phyloP scores from a whole-genome alignment of 2,329 filamentous ascomycete species.

The Beauveria sp. region DNA sequence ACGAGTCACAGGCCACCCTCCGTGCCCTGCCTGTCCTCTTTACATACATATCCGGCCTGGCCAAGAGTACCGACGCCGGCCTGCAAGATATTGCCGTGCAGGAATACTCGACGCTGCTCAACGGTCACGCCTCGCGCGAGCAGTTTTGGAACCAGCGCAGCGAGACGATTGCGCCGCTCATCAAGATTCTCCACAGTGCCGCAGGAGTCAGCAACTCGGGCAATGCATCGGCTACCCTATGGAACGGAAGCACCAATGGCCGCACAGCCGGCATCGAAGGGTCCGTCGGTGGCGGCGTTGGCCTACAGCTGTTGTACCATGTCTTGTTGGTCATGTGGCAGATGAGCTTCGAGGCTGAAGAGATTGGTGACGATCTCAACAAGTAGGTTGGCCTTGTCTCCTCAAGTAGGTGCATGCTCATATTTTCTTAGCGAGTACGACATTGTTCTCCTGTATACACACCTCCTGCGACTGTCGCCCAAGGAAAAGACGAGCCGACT shows the following conservation, averaged over 20 bases:
- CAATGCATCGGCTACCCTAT: constrained; percentile 51
- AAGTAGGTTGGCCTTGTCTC: constrained; percentile 51
- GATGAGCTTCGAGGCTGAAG: constrained; percentile 83
- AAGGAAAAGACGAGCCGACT: constrained; percentile 97
- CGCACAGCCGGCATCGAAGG: constrained; percentile 57
- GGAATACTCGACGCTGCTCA: constrained; percentile 77
- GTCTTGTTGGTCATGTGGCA: constrained; percentile 93
- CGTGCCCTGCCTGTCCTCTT: constrained; percentile 76
- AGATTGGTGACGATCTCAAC: constrained; percentile 68
- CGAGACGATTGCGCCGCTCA: constrained; percentile 74
- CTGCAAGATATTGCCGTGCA: constrained; percentile 94
- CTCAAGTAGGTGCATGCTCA: constrained; percentile 13
- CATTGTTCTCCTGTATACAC: constrained; percentile 83
- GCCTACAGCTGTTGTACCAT: constrained; percentile 88
- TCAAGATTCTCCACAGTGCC: constrained; percentile 74
- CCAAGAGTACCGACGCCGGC: constrained; percentile 78
- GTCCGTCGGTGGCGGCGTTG: constrained; percentile 69
- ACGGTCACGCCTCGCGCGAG: constrained; percentile 63
- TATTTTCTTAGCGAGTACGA: constrained; percentile 69
- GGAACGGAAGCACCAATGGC: constrained; percentile 46
- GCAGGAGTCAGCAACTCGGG: constrained; percentile 63
- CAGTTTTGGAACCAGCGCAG: constrained; percentile 88
- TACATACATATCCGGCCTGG: constrained; percentile 75
- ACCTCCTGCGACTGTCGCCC: constrained; percentile 82
- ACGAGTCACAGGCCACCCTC: constrained; percentile 57